Evolutionary conservation across 352 stramenopile species (phyloP).

Genomic region (Phytopythium vexans): DNA sequence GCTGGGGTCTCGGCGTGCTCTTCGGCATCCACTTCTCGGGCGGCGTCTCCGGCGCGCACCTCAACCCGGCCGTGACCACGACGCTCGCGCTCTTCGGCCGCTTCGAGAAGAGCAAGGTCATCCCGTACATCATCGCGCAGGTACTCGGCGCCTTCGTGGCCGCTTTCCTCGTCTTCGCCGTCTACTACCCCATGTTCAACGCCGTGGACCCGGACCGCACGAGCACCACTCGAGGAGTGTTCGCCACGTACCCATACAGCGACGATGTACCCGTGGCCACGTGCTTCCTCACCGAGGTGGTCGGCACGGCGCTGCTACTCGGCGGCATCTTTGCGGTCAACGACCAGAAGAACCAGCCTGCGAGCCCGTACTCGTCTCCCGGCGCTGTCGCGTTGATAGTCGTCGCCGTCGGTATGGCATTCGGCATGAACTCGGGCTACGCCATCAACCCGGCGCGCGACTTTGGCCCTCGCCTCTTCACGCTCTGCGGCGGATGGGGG

Average conservation of each 20-base stretch:
- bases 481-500: slow-evolving; percentile 32
- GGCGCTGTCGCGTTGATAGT: slow-evolving; percentile 43
- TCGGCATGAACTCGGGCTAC: slow-evolving; percentile 67
- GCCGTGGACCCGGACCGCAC: slow-evolving; percentile 36
- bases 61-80: slow-evolving; percentile 57
- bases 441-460: slow-evolving; percentile 56
- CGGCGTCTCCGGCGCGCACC: slow-evolving; percentile 45
- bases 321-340: slow-evolving; percentile 51
- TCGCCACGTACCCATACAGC: slow-evolving; percentile 45
- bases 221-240: slow-evolving; percentile 35
- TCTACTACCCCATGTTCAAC: slow-evolving; percentile 52
- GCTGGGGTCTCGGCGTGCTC: slow-evolving; percentile 58
- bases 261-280: slow-evolving; percentile 34
- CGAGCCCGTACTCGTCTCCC: slow-evolving; percentile 35
- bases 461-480: slow-evolving; percentile 39
- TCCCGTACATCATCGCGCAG: slow-evolving; percentile 36
- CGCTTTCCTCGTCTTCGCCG: slow-evolving; percentile 36
- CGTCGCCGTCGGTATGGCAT: slow-evolving; percentile 52
- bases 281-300: slow-evolving; percentile 60
- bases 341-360: slow-evolving; percentile 51
- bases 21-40: slow-evolving; percentile 52
- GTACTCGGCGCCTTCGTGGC: slow-evolving; percentile 43
- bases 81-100: slow-evolving; percentile 46
- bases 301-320: slow-evolving; percentile 54
- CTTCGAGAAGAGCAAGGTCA: slow-evolving; percentile 42